These are phyloP conservation scores for Ulmus americana DNA, from an alignment of 331 rosid species.

Conservation along the genomic window DNA sequence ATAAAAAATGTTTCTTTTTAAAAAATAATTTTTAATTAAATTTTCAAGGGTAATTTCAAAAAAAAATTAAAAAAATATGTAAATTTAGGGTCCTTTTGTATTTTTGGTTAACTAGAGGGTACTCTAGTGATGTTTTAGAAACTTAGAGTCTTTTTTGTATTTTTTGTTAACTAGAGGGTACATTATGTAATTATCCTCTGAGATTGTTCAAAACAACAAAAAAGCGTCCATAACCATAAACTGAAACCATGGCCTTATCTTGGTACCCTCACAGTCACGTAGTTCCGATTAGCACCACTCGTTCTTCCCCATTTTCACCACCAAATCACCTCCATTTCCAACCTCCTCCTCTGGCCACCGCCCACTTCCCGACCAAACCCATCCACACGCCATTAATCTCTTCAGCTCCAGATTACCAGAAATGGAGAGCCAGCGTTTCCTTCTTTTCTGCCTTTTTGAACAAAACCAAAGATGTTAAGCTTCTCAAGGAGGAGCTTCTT, in stretches of 20 bases:
- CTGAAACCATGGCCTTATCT: conserved; percentile 66
- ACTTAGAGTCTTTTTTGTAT: no score
- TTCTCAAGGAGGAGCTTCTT: conserved; percentile 69
- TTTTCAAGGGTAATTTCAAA: no score
- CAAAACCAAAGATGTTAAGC: conserved; percentile 48
- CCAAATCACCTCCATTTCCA: conserved; percentile 23
- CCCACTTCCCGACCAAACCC: conserved; percentile 32
- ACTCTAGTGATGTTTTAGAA: no score
- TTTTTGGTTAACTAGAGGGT: no score
- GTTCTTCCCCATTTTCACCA: conserved; percentile 19
- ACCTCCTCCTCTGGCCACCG: neutral
- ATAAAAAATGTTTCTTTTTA: no score
- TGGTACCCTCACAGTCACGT: conserved; percentile 13
- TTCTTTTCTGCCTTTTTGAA: conserved; percentile 64
- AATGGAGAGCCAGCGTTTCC: conserved; percentile 66
- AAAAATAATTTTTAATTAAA: no score
- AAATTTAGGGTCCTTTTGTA: no score
- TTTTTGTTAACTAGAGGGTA: no score
- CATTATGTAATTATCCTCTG: no score
- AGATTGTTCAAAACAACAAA: no score
- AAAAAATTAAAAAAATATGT: no score
- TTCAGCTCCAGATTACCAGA: conserved; percentile 23
- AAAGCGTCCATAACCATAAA: conserved; percentile 38
- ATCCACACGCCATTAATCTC: conserved; percentile 15
- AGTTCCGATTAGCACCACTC: conserved; percentile 23